phyloP scores from a whole-genome alignment of 1,284 basidiomycete genomes.

The Melanopsichium pennsylvanicum region DNA sequence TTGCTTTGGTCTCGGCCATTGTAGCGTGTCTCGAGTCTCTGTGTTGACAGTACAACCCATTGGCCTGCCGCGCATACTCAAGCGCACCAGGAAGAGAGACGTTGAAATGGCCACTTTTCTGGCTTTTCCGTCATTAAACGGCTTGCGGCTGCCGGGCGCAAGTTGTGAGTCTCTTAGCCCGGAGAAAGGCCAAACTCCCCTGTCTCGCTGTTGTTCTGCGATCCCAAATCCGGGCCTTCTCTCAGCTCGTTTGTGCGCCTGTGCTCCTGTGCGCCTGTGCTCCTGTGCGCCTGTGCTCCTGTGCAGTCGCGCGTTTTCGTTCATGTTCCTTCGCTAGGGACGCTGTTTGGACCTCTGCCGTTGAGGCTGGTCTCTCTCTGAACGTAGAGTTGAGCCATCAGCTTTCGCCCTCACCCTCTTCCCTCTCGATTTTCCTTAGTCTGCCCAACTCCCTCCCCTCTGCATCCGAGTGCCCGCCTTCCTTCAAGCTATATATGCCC shows the following conservation, averaged over 20 bases:
- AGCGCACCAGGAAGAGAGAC: too few relatives aligned
- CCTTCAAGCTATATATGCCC: conserved; percentile 25
- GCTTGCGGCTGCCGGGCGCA: conserved; percentile 21
- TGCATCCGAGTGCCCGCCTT: not conserved
- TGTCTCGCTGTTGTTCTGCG: conserved; percentile 1
- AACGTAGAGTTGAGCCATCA: conserved; percentile 15
- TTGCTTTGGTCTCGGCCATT: too few relatives aligned
- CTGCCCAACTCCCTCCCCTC: too few relatives aligned
- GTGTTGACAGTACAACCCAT: too few relatives aligned
- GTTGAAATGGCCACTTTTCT: too few relatives aligned
- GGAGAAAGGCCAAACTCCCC: too few relatives aligned
- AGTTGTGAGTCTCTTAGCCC: conserved; percentile 1
- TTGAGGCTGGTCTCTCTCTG: too few relatives aligned
- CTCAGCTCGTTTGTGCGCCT: conserved; percentile 18
- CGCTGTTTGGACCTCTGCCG: too few relatives aligned
- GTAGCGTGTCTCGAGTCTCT: conserved; percentile 1
- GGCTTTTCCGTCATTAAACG: conserved; percentile 7
- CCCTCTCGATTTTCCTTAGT: not conserved
- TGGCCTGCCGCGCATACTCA: too few relatives aligned
- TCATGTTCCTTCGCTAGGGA: too few relatives aligned
- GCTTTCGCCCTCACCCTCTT: not conserved
- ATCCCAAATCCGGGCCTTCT: conserved; percentile 12
- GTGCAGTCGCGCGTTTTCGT: too few relatives aligned
- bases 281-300: too few relatives aligned
- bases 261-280: not conserved